Conservation (phyloP, 495 filamentous ascomycete species). For the Aspergillus saccharolyticus region DNA sequence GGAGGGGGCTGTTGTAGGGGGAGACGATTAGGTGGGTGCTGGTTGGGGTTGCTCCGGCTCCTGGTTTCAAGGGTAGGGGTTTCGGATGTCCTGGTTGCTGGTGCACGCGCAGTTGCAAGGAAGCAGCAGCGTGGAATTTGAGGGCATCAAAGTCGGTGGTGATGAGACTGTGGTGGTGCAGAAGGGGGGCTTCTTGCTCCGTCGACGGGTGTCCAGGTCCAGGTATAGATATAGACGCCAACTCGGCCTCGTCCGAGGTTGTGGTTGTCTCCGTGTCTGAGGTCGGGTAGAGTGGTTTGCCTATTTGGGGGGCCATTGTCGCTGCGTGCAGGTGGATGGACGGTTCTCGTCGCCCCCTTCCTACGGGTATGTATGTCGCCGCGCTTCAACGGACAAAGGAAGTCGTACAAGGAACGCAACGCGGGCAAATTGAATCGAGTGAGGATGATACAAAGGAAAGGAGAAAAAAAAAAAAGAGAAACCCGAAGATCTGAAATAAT, state of each 20-base stretch:
- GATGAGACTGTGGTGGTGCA: slow-evolving; percentile 29
- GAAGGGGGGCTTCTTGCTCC: background rate
- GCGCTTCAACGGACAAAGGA: background rate
- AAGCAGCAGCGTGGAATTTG: slow-evolving; percentile 33
- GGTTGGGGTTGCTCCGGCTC: background rate
- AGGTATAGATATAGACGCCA: too few species aligned
- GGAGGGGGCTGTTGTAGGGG: slow-evolving; percentile 62
- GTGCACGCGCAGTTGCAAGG: slow-evolving; percentile 27
- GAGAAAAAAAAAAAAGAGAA: background rate
- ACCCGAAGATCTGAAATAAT: background rate
- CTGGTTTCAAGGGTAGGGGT: background rate
- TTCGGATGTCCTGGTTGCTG: too few species aligned
- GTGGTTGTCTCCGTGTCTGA: background rate
- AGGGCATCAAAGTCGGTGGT: slow-evolving; percentile 31
- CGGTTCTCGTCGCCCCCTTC: background rate
- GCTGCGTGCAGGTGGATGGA: background rate
- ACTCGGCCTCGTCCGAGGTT: slow-evolving; percentile 1
- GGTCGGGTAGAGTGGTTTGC: background rate
- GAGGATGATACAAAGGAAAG: too few species aligned
- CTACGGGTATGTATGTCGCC: background rate
- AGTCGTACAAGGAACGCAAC: too few species aligned
- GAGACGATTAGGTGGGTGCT: slow-evolving; percentile 54
- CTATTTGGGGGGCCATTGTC: slow-evolving; percentile 16
- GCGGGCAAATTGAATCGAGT: too few species aligned
- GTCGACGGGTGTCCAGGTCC: too few species aligned